Conservation (phyloP, 345 rosid genomes). For the Ailanthus altissimus region DNA sequence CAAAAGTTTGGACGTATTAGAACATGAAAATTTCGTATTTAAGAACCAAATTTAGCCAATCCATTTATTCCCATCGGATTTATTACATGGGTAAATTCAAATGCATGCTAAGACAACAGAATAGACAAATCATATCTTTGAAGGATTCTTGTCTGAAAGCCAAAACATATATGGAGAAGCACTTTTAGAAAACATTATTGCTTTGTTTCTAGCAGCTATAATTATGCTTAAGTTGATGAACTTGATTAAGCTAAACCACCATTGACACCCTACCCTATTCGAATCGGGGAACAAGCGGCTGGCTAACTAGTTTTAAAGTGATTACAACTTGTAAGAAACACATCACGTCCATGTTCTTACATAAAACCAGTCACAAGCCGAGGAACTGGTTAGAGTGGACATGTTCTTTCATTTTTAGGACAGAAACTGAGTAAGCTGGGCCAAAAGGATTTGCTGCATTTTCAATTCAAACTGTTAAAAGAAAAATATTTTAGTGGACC, state of each 20-base stretch:
- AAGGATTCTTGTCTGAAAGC: slow-evolving; percentile 14
- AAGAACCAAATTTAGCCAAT: background rate
- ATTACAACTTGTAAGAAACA: slow-evolving; percentile 8
- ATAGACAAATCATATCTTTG: slow-evolving; percentile 19
- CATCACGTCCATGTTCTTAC: slow-evolving; percentile 6
- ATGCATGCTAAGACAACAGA: background rate
- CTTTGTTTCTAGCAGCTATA: background rate
- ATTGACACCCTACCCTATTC: background rate
- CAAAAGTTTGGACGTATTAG: background rate
- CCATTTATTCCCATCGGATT: slow-evolving; percentile 5
- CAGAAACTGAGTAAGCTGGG: background rate
- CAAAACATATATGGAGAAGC: background rate
- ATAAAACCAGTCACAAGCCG: slow-evolving; percentile 11
- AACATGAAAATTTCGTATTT: background rate
- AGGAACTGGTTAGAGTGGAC: background rate
- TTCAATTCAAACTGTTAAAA: background rate
- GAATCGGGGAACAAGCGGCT: slow-evolving; percentile 2
- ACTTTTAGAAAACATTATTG: background rate
- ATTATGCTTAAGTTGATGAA: background rate
- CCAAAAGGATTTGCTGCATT: background rate
- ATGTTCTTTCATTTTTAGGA: slow-evolving; percentile 22
- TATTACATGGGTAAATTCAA: slow-evolving; percentile 1
- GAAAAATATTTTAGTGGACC: background rate
- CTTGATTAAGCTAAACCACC: slow-evolving; percentile 5
- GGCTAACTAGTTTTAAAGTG: background rate